These are phyloP conservation scores for Saccharomycopsis synnaedendra DNA, from an alignment of 805 yeast genomes.

Conservation along the genomic window DNA sequence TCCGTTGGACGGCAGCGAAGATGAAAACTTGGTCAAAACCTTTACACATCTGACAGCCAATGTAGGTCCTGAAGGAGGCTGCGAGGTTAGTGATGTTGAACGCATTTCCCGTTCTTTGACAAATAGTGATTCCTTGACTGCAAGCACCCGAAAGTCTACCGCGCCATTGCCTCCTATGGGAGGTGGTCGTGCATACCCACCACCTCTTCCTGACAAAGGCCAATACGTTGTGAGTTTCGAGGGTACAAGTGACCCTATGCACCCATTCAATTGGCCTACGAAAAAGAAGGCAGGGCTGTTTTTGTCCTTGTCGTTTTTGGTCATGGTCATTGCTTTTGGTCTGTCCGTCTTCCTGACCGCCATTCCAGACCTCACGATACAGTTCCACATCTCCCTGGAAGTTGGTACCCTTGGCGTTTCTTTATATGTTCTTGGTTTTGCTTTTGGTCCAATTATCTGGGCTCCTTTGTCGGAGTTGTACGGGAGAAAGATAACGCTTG, in stretches of 20 bases:
- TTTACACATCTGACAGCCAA: conserved; percentile 4
- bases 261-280: conserved; percentile 70
- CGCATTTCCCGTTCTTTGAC: conserved; percentile 33
- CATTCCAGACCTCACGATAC: conserved; percentile 32
- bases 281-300: conserved; percentile 35
- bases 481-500: conserved; percentile 54
- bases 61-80: conserved; percentile 13
- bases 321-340: conserved; percentile 55
- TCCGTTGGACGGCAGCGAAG: background rate
- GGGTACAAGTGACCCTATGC: conserved; percentile 69
- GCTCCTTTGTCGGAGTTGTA: conserved; percentile 78
- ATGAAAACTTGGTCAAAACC: background rate
- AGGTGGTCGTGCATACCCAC: conserved; percentile 51
- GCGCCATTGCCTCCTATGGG: conserved; percentile 52
- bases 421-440: conserved; percentile 84
- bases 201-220: conserved; percentile 41
- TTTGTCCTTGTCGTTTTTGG: conserved; percentile 34
- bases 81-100: conserved; percentile 21
- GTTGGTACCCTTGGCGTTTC: conserved; percentile 73
- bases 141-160: conserved; percentile 23
- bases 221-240: conserved; percentile 60
- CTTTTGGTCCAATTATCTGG: conserved; percentile 85
- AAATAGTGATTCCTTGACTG: conserved; percentile 23
- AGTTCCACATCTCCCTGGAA: conserved; percentile 50
- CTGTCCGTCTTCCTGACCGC: conserved; percentile 76